A percentile compares a stretch with the other conserved stretches of the same genome.
Conservation (phyloP, 2,329 filamentous ascomycete species). For the Penicillium sp. region DNA sequence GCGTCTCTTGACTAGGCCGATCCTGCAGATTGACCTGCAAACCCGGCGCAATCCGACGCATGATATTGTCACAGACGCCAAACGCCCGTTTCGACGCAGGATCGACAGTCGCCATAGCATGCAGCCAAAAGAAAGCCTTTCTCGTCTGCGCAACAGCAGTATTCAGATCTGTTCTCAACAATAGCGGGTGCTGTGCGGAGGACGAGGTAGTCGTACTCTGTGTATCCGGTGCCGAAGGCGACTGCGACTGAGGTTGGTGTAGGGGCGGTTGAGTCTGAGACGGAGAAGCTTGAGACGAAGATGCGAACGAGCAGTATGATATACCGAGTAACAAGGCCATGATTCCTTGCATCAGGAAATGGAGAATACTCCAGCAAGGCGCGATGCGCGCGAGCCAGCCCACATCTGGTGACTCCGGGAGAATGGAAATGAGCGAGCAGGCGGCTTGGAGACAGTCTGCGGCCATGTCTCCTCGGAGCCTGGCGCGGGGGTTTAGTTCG, state of each 20-base stretch:
- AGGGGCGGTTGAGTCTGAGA: constrained; percentile 4
- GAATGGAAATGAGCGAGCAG: constrained; percentile 32
- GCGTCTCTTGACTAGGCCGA: constrained; percentile 21
- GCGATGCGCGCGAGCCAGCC: constrained; percentile 31
- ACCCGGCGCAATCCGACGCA: constrained; percentile 28
- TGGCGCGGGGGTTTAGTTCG: constrained; percentile 1
- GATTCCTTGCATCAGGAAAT: constrained; percentile 41
- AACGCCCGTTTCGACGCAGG: constrained; percentile 34
- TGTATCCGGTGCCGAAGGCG: neutral
- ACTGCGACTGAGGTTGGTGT: neutral
- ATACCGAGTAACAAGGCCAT: constrained; percentile 40
- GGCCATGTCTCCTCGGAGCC: constrained; percentile 24
- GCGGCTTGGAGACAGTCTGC: constrained; percentile 37
- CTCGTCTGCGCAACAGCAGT: constrained; percentile 27
- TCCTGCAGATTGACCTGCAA: constrained; percentile 29
- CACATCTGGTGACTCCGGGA: constrained; percentile 35
- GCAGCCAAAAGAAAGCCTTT: constrained; percentile 38
- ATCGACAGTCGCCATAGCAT: constrained; percentile 29
- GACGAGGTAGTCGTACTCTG: neutral
- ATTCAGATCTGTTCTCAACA: constrained; percentile 20
- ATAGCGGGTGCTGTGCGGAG: constrained; percentile 7
- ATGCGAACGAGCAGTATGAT: constrained; percentile 14
- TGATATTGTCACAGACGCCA: constrained; percentile 28
- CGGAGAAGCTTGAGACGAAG: neutral
- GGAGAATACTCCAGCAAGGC: constrained; percentile 42